Conservation (phyloP, 345 rosid species). For the Eucalyptus caleyi region DNA sequence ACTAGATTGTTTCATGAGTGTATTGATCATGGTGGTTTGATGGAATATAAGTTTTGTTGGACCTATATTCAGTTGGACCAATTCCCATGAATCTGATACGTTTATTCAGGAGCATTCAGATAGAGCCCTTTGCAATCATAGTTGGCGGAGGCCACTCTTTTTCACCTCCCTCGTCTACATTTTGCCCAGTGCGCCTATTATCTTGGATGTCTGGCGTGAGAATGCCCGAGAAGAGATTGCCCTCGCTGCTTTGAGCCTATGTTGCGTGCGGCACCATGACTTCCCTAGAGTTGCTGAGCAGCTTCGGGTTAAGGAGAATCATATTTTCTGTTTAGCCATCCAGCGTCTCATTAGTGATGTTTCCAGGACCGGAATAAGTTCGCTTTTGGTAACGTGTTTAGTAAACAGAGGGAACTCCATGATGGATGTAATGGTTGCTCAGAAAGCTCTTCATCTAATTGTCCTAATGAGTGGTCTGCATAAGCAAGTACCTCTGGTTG, state of each 20-base stretch:
- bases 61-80: neutral
- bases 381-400: neutral
- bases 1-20: neutral
- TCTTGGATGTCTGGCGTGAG: neutral
- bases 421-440: neutral
- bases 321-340: neutral
- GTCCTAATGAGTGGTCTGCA: neutral
- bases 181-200: neutral
- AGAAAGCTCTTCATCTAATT: neutral
- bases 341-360: neutral
- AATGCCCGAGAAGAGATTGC: neutral
- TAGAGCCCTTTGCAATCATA: neutral
- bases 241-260: neutral
- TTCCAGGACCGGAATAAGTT: neutral
- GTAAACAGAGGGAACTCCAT: neutral
- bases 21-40: neutral
- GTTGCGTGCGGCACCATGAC: neutral
- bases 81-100: neutral
- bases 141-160: neutral
- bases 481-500: neutral
- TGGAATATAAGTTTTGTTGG: too few species aligned
- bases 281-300: neutral
- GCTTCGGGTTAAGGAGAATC: neutral
- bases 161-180: neutral
- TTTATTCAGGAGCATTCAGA: neutral